Evolutionary conservation across 805 yeast genomes (phyloP).

Genomic region (Schizosaccharomyces octosporus): DNA sequence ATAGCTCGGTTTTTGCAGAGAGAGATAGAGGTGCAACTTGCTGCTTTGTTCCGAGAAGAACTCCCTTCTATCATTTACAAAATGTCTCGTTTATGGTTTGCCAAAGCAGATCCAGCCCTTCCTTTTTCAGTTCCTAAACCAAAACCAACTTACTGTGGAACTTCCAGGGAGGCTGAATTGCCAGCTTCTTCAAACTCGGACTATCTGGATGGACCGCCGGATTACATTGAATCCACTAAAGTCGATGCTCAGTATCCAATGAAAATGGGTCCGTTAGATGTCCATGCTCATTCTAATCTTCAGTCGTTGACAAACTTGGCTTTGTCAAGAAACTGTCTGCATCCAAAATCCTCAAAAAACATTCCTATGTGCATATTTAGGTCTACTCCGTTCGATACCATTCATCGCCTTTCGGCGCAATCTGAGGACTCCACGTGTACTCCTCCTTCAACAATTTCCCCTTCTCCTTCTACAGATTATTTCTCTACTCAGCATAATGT

Average conservation of each 20-base stretch:
- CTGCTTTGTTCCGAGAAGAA: conserved; percentile 62
- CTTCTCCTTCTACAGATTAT: not conserved
- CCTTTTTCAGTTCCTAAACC: not conserved
- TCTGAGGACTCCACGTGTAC: not conserved
- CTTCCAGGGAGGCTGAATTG: too few relatives aligned
- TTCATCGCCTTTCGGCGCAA: not conserved
- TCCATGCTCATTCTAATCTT: not conserved
- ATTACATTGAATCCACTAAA: not conserved
- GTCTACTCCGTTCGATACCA: not conserved
- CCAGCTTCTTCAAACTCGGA: not conserved
- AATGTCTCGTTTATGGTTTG: conserved; percentile 35
- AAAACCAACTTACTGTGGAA: too few relatives aligned
- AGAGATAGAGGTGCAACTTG: conserved; percentile 58
- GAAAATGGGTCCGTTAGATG: not conserved
- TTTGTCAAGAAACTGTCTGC: not conserved
- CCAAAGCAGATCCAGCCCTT: not conserved
- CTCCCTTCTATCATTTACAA: conserved; percentile 60
- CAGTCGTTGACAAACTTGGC: not conserved
- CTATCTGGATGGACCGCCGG: not conserved
- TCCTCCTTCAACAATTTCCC: not conserved
- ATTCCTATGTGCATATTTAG: not conserved
- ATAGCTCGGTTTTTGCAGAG: conserved; percentile 61
- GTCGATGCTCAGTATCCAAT: not conserved
- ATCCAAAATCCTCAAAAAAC: not conserved
- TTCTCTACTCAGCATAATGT: too few relatives aligned